These are phyloP conservation scores for Crithidia brevicula DNA, from an alignment of 208 protist genomes.

Conservation along the genomic window DNA sequence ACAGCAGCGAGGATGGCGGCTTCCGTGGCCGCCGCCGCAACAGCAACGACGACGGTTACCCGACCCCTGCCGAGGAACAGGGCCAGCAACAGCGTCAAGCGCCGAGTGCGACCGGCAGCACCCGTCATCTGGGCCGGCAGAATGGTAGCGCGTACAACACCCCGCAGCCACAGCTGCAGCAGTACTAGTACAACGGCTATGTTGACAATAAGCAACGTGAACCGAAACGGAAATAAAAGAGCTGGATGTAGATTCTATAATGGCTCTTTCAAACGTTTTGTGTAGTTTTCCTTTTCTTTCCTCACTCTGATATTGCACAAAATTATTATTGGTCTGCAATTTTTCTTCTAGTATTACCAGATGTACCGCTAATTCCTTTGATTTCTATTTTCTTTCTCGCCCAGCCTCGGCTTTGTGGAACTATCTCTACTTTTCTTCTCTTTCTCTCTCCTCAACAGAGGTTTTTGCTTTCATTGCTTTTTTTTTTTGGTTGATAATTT, in stretches of 20 bases:
- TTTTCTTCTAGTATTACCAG: no score
- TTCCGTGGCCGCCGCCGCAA: not conserved
- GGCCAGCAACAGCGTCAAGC: not conserved
- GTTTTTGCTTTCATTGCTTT: not conserved
- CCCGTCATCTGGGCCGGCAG: conserved; percentile 7
- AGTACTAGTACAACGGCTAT: conserved; percentile 9
- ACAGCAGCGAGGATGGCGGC: not conserved
- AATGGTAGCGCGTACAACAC: conserved; percentile 15
- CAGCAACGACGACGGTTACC: not conserved
- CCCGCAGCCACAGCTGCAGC: conserved; percentile 4
- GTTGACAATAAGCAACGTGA: conserved; percentile 5
- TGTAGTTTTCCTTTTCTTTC: conserved; percentile 19
- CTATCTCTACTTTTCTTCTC: not conserved
- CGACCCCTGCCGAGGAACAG: not conserved
- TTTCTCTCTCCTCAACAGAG: not conserved
- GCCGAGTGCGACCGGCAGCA: not conserved
- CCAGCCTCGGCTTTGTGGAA: no score
- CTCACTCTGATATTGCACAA: not conserved
- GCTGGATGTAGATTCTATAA: conserved; percentile 15
- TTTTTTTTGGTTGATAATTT: no score
- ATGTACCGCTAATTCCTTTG: not conserved
- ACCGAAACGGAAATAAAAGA: not conserved
- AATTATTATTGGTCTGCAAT: no score
- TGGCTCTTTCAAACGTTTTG: no score
- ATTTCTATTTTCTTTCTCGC: conserved; percentile 23